These are phyloP conservation scores for Alternaria gansuensis DNA, from an alignment of 2,329 filamentous ascomycete species.

Conservation along the genomic window DNA sequence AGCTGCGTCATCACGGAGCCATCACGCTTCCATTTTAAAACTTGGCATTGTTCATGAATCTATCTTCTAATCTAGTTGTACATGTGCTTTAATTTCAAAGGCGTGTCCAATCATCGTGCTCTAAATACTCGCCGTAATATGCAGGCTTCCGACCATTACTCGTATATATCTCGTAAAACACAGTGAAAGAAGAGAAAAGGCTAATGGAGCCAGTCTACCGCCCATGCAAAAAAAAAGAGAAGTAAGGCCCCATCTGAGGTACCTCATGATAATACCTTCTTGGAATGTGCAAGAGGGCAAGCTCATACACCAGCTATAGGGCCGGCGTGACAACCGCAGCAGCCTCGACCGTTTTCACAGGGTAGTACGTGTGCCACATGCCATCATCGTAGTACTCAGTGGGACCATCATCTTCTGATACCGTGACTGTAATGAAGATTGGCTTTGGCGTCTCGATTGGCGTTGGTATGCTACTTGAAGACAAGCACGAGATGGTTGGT, in stretches of 20 bases:
- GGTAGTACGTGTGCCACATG: slow-evolving; percentile 58
- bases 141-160: slow-evolving; percentile 18
- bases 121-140: slow-evolving; percentile 11
- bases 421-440: slow-evolving; percentile 43
- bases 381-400: slow-evolving; percentile 57
- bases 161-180: slow-evolving; percentile 17
- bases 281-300: background rate
- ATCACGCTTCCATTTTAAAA: background rate
- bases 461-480: slow-evolving; percentile 21
- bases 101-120: slow-evolving; percentile 9
- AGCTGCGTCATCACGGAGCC: slow-evolving; percentile 40
- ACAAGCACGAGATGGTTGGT: slow-evolving; percentile 22
- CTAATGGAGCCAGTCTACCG: slow-evolving; percentile 14
- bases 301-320: slow-evolving; percentile 3
- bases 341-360: slow-evolving; percentile 46
- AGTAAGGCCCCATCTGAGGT: background rate
- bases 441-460: slow-evolving; percentile 33
- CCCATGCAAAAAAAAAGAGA: slow-evolving; percentile 1
- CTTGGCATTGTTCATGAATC: slow-evolving; percentile 5
- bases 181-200: slow-evolving; percentile 14
- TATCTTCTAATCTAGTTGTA: slow-evolving; percentile 14
- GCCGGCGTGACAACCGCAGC: slow-evolving; percentile 21
- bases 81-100: slow-evolving; percentile 3
- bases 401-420: slow-evolving; percentile 37
- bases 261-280: background rate